Evolutionary conservation across 208 protist species (phyloP).

Genomic region (Acanthamoeba lenticulata): DNA sequence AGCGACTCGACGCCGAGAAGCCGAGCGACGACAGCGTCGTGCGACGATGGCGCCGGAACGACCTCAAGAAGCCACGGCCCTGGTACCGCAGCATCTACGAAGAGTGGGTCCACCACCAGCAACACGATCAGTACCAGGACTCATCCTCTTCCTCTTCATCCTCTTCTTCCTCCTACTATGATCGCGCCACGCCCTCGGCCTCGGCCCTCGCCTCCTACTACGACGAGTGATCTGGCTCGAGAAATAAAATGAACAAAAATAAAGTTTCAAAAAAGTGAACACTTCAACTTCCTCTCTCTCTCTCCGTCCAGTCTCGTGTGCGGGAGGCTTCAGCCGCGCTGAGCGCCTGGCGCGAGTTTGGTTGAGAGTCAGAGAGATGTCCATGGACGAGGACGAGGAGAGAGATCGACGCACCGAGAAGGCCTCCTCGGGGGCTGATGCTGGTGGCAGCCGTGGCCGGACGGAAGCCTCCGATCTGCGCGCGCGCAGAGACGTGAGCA

Average conservation of each 20-base stretch:
- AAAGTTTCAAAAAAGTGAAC: too few relatives aligned
- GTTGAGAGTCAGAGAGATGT: too few relatives aligned
- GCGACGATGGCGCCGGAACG: slow-evolving; percentile 9
- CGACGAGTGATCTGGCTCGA: neutral
- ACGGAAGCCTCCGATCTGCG: too few relatives aligned
- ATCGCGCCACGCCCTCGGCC: too few relatives aligned
- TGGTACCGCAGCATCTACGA: slow-evolving; percentile 31
- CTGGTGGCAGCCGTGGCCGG: too few relatives aligned
- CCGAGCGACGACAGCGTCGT: neutral
- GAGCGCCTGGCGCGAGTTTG: neutral
- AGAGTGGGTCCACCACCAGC: neutral
- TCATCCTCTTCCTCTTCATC: neutral
- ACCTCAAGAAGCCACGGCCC: slow-evolving; percentile 45
- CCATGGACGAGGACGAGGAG: neutral
- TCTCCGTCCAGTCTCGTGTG: too few relatives aligned
- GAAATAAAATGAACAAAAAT: neutral
- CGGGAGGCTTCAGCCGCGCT: neutral
- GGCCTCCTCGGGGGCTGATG: neutral
- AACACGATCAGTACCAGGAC: neutral
- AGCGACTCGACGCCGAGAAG: neutral
- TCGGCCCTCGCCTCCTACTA: neutral
- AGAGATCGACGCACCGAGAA: neutral
- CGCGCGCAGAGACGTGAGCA: too few relatives aligned
- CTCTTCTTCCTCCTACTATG: too few relatives aligned
- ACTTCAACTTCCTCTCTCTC: too few relatives aligned